Evolutionary conservation across 192 early-diverging fungal genomes (phyloP).

Genomic region (Oehlia diaphana): DNA sequence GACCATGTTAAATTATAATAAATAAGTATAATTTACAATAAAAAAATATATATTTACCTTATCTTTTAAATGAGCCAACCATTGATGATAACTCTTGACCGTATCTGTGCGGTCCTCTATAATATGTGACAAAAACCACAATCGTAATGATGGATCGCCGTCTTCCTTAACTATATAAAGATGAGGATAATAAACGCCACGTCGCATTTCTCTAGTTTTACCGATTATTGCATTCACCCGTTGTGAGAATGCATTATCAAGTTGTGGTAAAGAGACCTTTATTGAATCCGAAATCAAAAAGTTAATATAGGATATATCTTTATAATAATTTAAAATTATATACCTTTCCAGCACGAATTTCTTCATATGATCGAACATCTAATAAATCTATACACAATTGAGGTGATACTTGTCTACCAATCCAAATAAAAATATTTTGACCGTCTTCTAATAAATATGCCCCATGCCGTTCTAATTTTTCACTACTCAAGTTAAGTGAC

Average conservation of each 20-base stretch:
- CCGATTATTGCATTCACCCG: conserved; percentile 75
- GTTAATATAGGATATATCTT: neutral
- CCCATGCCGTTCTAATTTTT: conserved; percentile 82
- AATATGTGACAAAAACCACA: conserved; percentile 84
- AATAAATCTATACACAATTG: conserved; percentile 75
- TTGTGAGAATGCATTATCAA: conserved; percentile 73
- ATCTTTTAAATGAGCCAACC: conserved; percentile 72
- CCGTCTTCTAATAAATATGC: conserved; percentile 87
- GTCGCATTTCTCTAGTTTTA: conserved; percentile 67
- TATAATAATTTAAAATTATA: neutral
- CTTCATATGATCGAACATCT: conserved; percentile 74
- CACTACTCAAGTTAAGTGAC: conserved; percentile 75
- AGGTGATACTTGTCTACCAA: conserved; percentile 79
- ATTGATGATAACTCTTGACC: conserved; percentile 76
- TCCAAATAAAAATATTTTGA: conserved; percentile 84
- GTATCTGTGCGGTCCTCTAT: conserved; percentile 90
- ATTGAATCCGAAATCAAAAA: neutral
- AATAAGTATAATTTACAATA: neutral
- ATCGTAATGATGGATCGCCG: conserved; percentile 76
- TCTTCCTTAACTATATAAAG: conserved; percentile 91
- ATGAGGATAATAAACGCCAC: conserved; percentile 69
- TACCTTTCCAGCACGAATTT: conserved; percentile 78
- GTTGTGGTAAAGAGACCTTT: conserved; percentile 64
- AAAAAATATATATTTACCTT: conserved; percentile 43
- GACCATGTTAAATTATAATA: neutral